Evolutionary conservation across 140 eudicot species (phyloP), one percentile per base, ranked within the genome.

Genomic region (Ambrosia hybrid): DNA sequence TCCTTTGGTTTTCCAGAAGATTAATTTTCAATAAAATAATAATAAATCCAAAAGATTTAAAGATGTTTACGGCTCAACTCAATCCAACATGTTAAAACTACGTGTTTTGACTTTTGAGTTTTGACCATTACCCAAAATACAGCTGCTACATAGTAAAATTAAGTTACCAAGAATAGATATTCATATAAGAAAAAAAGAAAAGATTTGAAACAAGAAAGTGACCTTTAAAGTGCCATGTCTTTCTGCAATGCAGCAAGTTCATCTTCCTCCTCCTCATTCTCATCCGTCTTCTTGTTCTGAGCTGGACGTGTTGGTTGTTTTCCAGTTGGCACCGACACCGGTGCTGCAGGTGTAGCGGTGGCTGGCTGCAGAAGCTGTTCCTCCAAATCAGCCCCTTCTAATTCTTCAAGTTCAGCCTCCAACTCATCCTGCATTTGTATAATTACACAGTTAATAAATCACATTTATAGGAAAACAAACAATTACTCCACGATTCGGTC

Each of bases 361-460:
- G 87, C 85, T 33, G 91, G 95, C 82, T 85, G 89, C 57, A 85
- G 80, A 68, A 88, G 95, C 68, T 85, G 87, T 55, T 88, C 88
- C 76, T 88, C 95, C 80, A 88, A 74, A 78, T 88, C 95, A 53
- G 86, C 86, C 48, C 88, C 91, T 83, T 88, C 95, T 37, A 88
- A 81, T 53, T 88, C 91, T 83, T 88, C 91, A 68, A 88, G 88
- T 80, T 87, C 94, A 43, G 90, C 90, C 79, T 87, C 90, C 76
- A 85, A 75, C 72, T 87, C 94, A 82, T 87, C 94, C 94, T 87
- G 68, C 68, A 74, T 56, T 64, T 63, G 62, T 2, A 70, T 16
- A 68, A 0, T 57, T 49, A 37, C 8, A 36, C 14, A 36, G 15
- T 64, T 51, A 52, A 41, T 41, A 39, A 65, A 26, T 36, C 16